Conservation (phyloP, 140 eudicot genomes). For the Flaveria floridana region DNA sequence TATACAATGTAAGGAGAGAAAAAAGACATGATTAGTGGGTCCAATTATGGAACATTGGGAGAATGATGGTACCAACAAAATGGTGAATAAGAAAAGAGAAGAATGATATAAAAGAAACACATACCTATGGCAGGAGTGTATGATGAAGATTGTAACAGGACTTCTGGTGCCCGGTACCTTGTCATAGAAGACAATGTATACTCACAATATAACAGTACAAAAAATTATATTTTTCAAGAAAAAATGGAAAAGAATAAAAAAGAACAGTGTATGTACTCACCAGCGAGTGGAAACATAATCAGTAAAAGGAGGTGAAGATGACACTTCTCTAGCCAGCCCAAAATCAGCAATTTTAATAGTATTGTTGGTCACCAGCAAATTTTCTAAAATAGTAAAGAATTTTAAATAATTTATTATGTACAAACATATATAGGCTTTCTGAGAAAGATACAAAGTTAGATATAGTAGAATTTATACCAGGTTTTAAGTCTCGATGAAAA, state of each 20-base stretch:
- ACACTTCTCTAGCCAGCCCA: conserved; percentile 92
- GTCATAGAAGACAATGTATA: conserved; percentile 25
- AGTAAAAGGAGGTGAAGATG: conserved; percentile 85
- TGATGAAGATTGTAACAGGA: conserved; percentile 68
- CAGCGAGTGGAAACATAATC: conserved; percentile 97
- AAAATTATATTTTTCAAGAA: neutral
- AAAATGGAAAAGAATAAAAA: neutral
- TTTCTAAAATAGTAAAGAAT: conserved; percentile 48
- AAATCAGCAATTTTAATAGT: conserved; percentile 87
- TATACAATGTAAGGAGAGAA: neutral
- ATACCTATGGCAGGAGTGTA: conserved; percentile 93
- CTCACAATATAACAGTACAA: conserved; percentile 17
- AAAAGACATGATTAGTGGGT: conserved; percentile 1
- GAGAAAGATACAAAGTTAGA: conserved; percentile 14
- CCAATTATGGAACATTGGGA: neutral
- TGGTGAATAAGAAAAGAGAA: conserved; percentile 7
- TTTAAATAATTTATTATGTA: neutral
- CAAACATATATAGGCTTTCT: neutral
- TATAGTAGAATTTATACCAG: conserved; percentile 60
- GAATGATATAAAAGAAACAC: conserved; percentile 13
- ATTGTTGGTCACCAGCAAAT: conserved; percentile 78
- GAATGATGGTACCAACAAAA: conserved; percentile 15
- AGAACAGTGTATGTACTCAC: conserved; percentile 41
- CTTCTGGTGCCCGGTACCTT: conserved; percentile 99
- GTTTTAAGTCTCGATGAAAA: conserved; percentile 92